Percentiles rank a stretch among this genome's conserved stretches.
phyloP scores from a whole-genome alignment of 768 basidiomycete species.

The Flagelloscypha sp. region DNA sequence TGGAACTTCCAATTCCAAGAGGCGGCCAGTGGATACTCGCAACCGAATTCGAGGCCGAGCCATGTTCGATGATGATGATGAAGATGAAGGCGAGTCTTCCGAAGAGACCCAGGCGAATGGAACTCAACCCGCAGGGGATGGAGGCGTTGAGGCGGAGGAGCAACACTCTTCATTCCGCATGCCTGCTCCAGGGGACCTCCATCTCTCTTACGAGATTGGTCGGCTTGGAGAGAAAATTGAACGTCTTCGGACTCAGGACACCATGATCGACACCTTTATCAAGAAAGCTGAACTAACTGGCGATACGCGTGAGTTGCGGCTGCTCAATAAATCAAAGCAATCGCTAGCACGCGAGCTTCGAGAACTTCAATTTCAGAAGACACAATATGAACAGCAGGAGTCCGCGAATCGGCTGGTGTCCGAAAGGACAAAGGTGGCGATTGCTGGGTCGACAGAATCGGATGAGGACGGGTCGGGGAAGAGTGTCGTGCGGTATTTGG shows the following conservation, averaged over 20 bases:
- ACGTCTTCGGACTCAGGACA: conserved; percentile 72
- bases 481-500: conserved; percentile 83
- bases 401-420: conserved; percentile 81
- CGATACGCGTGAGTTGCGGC: conserved; percentile 73
- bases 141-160: conserved; percentile 31
- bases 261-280: conserved; percentile 79
- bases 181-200: conserved; percentile 84
- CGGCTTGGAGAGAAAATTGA: conserved; percentile 69
- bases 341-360: conserved; percentile 78
- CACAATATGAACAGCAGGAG: conserved; percentile 92
- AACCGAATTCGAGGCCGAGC: conserved; percentile 22
- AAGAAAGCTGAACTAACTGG: conserved; percentile 94
- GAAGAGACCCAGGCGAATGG: conserved; percentile 30
- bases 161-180: conserved; percentile 55
- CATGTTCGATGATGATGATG: conserved; percentile 33
- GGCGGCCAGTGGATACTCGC: conserved; percentile 3
- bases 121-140: too few species aligned
- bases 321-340: conserved; percentile 75
- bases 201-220: conserved; percentile 79
- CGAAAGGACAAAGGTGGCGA: conserved; percentile 74
- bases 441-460: conserved; percentile 74
- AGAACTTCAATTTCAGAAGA: conserved; percentile 81
- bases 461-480: conserved; percentile 87
- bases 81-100: conserved; percentile 42
- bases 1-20: conserved; percentile 1